Evolutionary conservation across 768 basidiomycete species (phyloP), one percentile per base, ranked within the genome.

Genomic region (Mycena leptocephala): DNA sequence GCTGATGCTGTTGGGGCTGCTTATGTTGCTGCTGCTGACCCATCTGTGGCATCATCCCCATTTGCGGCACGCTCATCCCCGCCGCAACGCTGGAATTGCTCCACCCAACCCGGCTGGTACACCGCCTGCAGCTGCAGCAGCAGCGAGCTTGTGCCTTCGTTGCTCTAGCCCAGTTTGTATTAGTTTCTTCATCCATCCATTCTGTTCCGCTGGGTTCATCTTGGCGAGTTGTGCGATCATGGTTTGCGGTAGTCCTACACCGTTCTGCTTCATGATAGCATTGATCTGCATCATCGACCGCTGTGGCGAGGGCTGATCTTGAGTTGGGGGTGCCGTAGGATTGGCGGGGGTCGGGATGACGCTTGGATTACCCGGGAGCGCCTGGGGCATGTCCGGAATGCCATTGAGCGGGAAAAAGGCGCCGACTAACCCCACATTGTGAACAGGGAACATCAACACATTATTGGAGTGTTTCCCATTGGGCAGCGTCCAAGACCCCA

Each of bases 321-420:
- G 43, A 14, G 39, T 28, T 13, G 67, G 13, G 9, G 55, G 28
- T 3, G 48, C 55, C 9, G 28, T 24, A 16, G 67, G 67, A 33
- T 41, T 61, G 48, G 61, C 37, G 37, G 74, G 67, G 11, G 59
- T 58, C 43, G 68, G 69, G 16, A 75, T 56, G 61, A 69, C 35
- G 77, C 51, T 53, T 46, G 35, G 37, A 59, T 33, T 39, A 55
- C 39, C 78, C 8, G 46, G 80, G 30, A 13, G 81, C 63, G 70
- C 77, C n/a, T 85, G 86, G 5, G 89, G 90, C 72, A 90, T 80
- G 70, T 90, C 89, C 0, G 93, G 91, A 48, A 93, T 82, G 9
- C 91, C 92, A 0, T 85, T 88, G 13, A 85, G 39, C 8, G 88
- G 87, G 82, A 93, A 94, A 74, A 90, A 85, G 0, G 88, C 88